Conservation (phyloP, 371 early-diverging fungal species). For the Choanephora cucurbitarum region DNA sequence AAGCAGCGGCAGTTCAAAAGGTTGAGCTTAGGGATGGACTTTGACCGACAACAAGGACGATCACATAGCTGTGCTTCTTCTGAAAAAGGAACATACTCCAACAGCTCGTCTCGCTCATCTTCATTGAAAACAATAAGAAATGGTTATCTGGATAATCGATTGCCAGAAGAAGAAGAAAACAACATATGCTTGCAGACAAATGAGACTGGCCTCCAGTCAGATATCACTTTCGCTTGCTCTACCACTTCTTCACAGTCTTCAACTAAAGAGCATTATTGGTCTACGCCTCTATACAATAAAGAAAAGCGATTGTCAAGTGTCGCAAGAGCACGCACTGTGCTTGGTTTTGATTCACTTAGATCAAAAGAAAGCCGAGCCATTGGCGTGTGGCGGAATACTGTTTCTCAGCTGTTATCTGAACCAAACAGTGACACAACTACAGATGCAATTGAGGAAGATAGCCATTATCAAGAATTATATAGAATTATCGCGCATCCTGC, state of each 20-base stretch:
- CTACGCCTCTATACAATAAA: neutral
- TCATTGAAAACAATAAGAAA: slow-evolving; percentile 15
- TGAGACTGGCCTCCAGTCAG: slow-evolving; percentile 10
- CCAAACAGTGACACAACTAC: neutral
- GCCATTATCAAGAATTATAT: slow-evolving; percentile 10
- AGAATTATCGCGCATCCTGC: slow-evolving; percentile 12
- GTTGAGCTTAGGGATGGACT: slow-evolving; percentile 10
- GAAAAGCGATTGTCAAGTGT: slow-evolving; percentile 16
- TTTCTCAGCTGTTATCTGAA: slow-evolving; percentile 11
- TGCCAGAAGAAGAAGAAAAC: neutral
- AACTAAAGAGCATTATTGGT: slow-evolving; percentile 2
- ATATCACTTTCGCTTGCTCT: slow-evolving; percentile 7
- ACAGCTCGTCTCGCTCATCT: slow-evolving; percentile 20
- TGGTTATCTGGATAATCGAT: neutral
- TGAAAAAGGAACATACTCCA: neutral
- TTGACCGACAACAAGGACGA: slow-evolving; percentile 5
- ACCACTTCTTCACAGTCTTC: neutral
- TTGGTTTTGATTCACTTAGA: slow-evolving; percentile 18
- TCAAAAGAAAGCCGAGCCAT: slow-evolving; percentile 21
- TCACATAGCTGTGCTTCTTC: neutral
- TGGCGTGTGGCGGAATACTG: slow-evolving; percentile 18
- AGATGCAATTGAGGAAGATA: slow-evolving; percentile 1
- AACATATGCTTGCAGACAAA: neutral
- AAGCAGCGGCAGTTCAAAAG: neutral
- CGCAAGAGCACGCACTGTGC: slow-evolving; percentile 24